These are phyloP conservation scores for Pseudogymnoascus sp. DNA, from an alignment of 2,329 filamentous ascomycete genomes.

Conservation along the genomic window DNA sequence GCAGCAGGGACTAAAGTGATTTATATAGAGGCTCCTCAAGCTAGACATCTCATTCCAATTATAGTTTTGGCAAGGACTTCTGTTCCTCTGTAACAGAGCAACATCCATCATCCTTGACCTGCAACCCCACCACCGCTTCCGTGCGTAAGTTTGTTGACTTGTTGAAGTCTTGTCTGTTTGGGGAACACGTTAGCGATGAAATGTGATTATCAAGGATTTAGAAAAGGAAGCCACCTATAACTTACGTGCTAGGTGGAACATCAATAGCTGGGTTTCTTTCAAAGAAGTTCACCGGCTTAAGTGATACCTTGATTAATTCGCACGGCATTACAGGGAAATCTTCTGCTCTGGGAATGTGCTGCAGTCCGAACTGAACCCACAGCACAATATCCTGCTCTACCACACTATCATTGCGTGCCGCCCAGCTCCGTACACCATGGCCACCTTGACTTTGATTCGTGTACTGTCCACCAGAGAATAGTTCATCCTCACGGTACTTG, in stretches of 20 bases:
- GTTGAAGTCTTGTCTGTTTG: no score
- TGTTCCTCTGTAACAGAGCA: no score
- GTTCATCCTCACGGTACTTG: conserved; percentile 43
- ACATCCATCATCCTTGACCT: no score
- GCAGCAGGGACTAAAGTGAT: no score
- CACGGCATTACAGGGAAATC: conserved; percentile 63
- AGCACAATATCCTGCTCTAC: conserved; percentile 46
- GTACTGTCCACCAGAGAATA: conserved; percentile 46
- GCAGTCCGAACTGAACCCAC: conserved; percentile 51
- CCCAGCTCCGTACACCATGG: conserved; percentile 43
- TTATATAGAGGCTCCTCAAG: no score
- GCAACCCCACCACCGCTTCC: no score
- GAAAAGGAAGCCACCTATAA: no score
- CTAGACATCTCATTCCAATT: no score
- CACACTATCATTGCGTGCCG: conserved; percentile 40
- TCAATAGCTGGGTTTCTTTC: conserved; percentile 43
- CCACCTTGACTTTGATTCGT: conserved; percentile 48
- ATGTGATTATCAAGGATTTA: no score
- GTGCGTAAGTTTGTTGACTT: no score
- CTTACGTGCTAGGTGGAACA: conserved; percentile 38
- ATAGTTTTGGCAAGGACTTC: no score
- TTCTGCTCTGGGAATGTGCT: conserved; percentile 55
- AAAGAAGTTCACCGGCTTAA: conserved; percentile 46
- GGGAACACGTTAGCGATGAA: no score
- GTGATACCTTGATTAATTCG: conserved; percentile 43